phyloP scores from a whole-genome alignment of 371 early-diverging fungal species.

The Mucor saturninus region DNA sequence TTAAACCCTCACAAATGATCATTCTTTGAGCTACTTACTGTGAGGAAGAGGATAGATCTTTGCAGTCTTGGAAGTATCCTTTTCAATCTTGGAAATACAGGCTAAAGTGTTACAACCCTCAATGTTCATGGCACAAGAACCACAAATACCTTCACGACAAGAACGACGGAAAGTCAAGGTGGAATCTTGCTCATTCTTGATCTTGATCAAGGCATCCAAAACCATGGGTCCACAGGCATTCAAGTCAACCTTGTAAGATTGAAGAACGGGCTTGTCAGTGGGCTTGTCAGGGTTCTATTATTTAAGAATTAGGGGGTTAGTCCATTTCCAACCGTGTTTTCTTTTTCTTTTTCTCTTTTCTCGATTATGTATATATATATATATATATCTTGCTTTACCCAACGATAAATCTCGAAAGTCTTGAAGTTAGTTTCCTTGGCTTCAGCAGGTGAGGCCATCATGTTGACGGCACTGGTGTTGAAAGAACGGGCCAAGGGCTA shows the following conservation, averaged over 20 bases:
- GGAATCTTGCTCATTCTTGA: conserved; percentile 94
- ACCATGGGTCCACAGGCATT: conserved; percentile 94
- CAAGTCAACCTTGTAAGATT: conserved; percentile 88
- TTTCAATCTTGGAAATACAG: conserved; percentile 87
- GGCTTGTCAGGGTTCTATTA: conserved; percentile 78
- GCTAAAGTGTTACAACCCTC: conserved; percentile 94
- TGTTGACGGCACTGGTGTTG: conserved; percentile 34
- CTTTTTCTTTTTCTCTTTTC: not conserved
- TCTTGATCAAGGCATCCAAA: conserved; percentile 93
- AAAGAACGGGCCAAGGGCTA: conserved; percentile 51
- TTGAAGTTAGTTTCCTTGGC: conserved; percentile 65
- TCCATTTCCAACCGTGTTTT: not conserved
- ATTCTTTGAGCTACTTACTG: conserved; percentile 57
- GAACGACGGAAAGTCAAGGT: conserved; percentile 91
- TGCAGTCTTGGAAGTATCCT: conserved; percentile 63
- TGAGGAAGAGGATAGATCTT: conserved; percentile 97
- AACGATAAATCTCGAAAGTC: conserved; percentile 85
- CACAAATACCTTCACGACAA: conserved; percentile 88
- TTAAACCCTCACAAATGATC: not conserved
- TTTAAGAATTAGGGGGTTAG: too few species aligned
- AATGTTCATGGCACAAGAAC: conserved; percentile 98
- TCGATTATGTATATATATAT: conserved; percentile 7
- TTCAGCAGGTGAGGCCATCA: conserved; percentile 46
- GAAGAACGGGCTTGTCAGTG: conserved; percentile 84
- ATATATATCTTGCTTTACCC: conserved; percentile 71